These are phyloP conservation scores for Cudoniella acicularis DNA, from an alignment of 495 filamentous ascomycete species.

Conservation along the genomic window DNA sequence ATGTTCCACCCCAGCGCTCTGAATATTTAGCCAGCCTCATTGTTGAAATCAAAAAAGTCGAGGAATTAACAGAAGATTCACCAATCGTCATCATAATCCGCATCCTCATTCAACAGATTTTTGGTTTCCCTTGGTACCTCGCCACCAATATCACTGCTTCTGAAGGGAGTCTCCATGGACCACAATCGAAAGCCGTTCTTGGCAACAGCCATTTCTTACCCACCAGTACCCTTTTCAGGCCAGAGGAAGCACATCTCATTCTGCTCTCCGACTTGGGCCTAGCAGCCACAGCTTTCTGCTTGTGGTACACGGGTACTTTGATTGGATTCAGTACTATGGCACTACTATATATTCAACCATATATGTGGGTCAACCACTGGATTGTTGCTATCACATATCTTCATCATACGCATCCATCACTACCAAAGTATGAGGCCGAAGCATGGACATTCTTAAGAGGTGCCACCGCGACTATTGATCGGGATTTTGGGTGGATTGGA, in stretches of 20 bases:
- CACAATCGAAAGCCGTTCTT: conserved; percentile 38
- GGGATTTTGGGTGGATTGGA: conserved; percentile 60
- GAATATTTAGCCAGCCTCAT: conserved; percentile 27
- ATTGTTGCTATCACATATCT: conserved; percentile 59
- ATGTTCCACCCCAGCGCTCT: conserved; percentile 38
- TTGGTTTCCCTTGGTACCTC: conserved; percentile 45
- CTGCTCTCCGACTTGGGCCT: conserved; percentile 49
- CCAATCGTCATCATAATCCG: conserved; percentile 38
- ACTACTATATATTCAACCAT: conserved; percentile 35
- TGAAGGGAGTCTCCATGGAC: conserved; percentile 15
- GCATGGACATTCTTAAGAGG: conserved; percentile 60
- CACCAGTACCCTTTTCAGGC: conserved; percentile 48
- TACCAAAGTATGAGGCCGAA: conserved; percentile 55
- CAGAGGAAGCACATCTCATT: conserved; percentile 42
- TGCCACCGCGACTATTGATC: conserved; percentile 60
- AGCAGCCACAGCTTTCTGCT: conserved; percentile 26
- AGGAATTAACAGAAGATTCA: conserved; percentile 42
- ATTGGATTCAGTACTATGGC: conserved; percentile 26
- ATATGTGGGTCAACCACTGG: conserved; percentile 50
- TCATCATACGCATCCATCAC: conserved; percentile 57
- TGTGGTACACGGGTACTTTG: conserved; percentile 21
- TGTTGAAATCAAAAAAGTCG: conserved; percentile 24
- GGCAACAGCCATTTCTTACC: conserved; percentile 41
- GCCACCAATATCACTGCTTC: conserved; percentile 40
- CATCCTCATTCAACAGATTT: conserved; percentile 39